Evolutionary conservation across 2,329 filamentous ascomycete genomes (phyloP), one percentile per base, ranked within the genome.

Genomic region (Meredithiella fracta): DNA sequence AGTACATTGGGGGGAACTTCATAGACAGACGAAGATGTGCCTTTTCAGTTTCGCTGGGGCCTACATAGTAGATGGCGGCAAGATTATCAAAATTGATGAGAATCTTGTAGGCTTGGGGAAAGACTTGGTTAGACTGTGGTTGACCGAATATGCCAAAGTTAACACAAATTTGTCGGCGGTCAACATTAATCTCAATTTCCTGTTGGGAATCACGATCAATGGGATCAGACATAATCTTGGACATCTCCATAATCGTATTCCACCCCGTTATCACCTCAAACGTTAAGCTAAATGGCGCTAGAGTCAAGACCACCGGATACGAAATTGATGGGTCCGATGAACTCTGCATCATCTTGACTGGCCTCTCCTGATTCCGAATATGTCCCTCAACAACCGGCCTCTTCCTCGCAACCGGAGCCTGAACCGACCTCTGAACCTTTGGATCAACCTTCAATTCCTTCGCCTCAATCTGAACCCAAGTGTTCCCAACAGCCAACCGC

Each of bases 1-100:
- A 76, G 60, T 76, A 73, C 0, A 68, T 60, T 0, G 76, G 74
- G 0, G 79, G 77, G 20, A 67, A 70, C 4, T 69, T 34, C 42
- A 59, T 40, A 7, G 53, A 47, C 65, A 8, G 81, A 63, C 0
- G 69, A 67, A 2, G 83, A 66, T 29, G 77, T 60, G 3, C 55
- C 15, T 49, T n/a, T 3, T 52, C 17, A 17, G 49, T 17, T 9
- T 55, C 22, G 1, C 40, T 40, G 11, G 23, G 47, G 14, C 42
- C 42, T 6, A 26, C 59, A 49, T 64, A 67, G 47, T 73, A 65
- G 2, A 79, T 64, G 3, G 65, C 67, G 25, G 69, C 70, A 54
- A 83, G 63, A 29, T 73, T 69, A 2, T 67, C 60, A 49, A 79
- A 72, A 11, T 69, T 66, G 26, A 78, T 69, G 1, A 65, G 62